Conservation (phyloP, 192 early-diverging fungal species). For the Mortierella alpina region DNA sequence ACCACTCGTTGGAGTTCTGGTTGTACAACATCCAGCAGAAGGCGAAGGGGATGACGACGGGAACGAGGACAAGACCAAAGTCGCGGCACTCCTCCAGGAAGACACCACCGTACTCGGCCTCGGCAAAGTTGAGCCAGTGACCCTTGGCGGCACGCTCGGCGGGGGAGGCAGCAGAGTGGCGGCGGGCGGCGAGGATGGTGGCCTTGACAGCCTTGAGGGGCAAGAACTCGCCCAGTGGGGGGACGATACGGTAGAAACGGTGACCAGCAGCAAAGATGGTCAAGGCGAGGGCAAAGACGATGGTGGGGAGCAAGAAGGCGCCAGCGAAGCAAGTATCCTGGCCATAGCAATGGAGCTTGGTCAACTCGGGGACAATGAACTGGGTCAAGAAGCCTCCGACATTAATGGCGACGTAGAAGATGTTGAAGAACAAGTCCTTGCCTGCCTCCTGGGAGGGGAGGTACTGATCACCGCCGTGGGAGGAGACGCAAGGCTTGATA, state of each 20-base stretch:
- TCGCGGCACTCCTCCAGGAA: slow-evolving; percentile 45
- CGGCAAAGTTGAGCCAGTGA: slow-evolving; percentile 58
- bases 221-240: slow-evolving; percentile 69
- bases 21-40: slow-evolving; percentile 57
- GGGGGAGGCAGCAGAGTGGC: slow-evolving; percentile 15
- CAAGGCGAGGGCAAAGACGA: slow-evolving; percentile 56
- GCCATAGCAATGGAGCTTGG: slow-evolving; percentile 43
- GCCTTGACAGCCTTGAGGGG: slow-evolving; percentile 55
- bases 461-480: slow-evolving; percentile 58
- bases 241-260: slow-evolving; percentile 69
- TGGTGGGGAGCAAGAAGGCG: slow-evolving; percentile 54
- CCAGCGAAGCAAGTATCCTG: slow-evolving; percentile 57
- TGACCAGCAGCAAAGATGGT: slow-evolving; percentile 63
- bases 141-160: slow-evolving; percentile 42
- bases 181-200: slow-evolving; percentile 24
- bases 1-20: slow-evolving; percentile 56
- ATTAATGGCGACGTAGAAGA: slow-evolving; percentile 68
- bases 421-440: slow-evolving; percentile 59
- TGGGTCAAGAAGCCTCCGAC: slow-evolving; percentile 63
- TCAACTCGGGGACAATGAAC: slow-evolving; percentile 59
- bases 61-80: slow-evolving; percentile 40
- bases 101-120: slow-evolving; percentile 54
- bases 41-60: slow-evolving; percentile 38
- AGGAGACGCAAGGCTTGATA: slow-evolving; percentile 66
- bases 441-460: slow-evolving; percentile 58